phyloP scores from a whole-genome alignment of 768 basidiomycete species.

The Myochromella boudieri region DNA sequence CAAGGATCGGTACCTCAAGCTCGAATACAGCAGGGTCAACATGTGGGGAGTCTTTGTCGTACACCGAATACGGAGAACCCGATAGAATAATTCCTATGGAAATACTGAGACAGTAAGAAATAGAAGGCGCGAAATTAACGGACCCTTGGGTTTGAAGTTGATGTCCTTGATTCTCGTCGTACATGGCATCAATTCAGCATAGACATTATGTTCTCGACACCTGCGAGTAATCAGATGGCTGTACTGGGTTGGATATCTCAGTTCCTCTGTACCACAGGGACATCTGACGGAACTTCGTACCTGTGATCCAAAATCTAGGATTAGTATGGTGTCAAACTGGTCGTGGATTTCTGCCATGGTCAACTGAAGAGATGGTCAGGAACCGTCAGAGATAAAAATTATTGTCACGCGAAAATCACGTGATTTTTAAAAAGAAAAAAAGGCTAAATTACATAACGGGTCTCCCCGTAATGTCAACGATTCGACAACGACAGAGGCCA shows the following conservation, averaged over 20 bases:
- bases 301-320: conserved; percentile 97
- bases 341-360: conserved; percentile 88
- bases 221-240: conserved; percentile 96
- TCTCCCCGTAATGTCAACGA: no score
- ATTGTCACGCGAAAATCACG: conserved; percentile 1
- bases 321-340: conserved; percentile 93
- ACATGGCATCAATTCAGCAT: conserved; percentile 97
- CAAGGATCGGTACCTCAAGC: conserved; percentile 87
- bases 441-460: no score
- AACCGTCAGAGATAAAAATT: conserved; percentile 4
- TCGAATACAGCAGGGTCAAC: conserved; percentile 91
- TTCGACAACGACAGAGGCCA: no score
- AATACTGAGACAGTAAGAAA: conserved; percentile 5
- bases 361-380: background rate
- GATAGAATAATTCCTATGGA: conserved; percentile 86
- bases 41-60: conserved; percentile 89
- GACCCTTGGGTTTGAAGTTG: conserved; percentile 93
- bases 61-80: conserved; percentile 97
- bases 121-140: background rate
- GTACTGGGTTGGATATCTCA: conserved; percentile 53
- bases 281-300: conserved; percentile 37
- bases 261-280: conserved; percentile 9
- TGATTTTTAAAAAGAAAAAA: no score
- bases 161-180: conserved; percentile 88
- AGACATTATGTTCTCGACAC: conserved; percentile 97